Evolutionary conservation across 768 basidiomycete genomes (phyloP).

Genomic region (Hypholoma fasciculare): DNA sequence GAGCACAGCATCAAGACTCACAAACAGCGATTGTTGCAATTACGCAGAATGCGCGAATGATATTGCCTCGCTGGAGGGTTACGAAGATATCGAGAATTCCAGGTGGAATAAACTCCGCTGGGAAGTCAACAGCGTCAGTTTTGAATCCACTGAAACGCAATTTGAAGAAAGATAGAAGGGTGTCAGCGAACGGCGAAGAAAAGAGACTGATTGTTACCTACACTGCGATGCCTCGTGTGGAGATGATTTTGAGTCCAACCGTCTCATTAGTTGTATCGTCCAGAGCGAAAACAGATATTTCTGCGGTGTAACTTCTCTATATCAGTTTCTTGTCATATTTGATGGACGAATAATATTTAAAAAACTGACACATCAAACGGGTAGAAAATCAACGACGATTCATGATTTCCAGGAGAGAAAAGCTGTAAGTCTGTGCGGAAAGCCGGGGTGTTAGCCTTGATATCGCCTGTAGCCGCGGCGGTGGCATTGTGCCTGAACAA

Average conservation of each 20-base stretch:
- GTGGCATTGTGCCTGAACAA: conserved; percentile 22
- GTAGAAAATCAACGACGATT: conserved; percentile 21
- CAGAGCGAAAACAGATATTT: conserved; percentile 23
- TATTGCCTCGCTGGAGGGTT: conserved; percentile 17
- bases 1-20: neutral
- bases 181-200: neutral
- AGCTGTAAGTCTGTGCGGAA: conserved; percentile 22
- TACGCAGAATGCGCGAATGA: conserved; percentile 22
- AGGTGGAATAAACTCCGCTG: conserved; percentile 13
- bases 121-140: conserved; percentile 13
- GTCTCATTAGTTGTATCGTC: conserved; percentile 17
- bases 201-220: conserved; percentile 1
- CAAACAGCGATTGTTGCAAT: conserved; percentile 22
- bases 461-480: conserved; percentile 10
- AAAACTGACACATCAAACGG: conserved; percentile 21
- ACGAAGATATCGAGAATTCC: conserved; percentile 21
- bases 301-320: conserved; percentile 15
- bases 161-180: neutral
- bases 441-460: conserved; percentile 18
- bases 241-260: conserved; percentile 16
- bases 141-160: conserved; percentile 19
- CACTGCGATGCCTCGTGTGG: conserved; percentile 24
- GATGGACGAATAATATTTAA: neutral
- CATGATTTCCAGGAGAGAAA: conserved; percentile 17
- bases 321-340: neutral